These are phyloP conservation scores for Leccinum barrowsii DNA, from an alignment of 768 basidiomycete species.

Conservation along the genomic window DNA sequence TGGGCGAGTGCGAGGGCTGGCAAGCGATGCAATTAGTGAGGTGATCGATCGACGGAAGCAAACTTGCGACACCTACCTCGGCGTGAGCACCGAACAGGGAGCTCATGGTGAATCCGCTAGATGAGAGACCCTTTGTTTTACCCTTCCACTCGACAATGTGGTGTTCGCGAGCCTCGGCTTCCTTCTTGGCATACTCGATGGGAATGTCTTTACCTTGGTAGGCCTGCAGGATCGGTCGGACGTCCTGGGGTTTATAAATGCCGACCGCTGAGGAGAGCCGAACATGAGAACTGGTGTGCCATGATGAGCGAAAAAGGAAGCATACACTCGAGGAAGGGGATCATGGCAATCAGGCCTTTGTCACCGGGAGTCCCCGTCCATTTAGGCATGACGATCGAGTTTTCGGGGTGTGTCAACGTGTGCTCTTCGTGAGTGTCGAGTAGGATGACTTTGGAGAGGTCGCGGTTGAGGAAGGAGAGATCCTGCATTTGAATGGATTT, in stretches of 20 bases:
- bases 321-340: constrained; percentile 93
- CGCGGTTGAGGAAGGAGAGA: constrained; percentile 90
- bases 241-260: constrained; percentile 84
- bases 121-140: constrained; percentile 36
- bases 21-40: not conserved
- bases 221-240: constrained; percentile 80
- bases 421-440: constrained; percentile 86
- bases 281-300: not conserved
- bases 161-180: constrained; percentile 74
- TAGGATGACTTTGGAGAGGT: constrained; percentile 83
- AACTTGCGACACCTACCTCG: constrained; percentile 24
- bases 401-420: constrained; percentile 77
- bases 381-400: constrained; percentile 75
- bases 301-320: not conserved
- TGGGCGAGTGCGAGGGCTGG: constrained; percentile 28
- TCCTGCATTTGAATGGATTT: constrained; percentile 46
- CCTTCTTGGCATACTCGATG: constrained; percentile 82
- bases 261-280: constrained; percentile 64
- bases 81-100: constrained; percentile 37
- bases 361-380: constrained; percentile 83
- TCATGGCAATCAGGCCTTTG: constrained; percentile 81
- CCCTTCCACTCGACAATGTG: constrained; percentile 81
- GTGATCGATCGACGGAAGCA: not conserved
- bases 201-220: constrained; percentile 90
- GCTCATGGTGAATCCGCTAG: constrained; percentile 43